Base-by-base conservation (phyloP, 2,329 filamentous ascomycete genomes). In the Whalleya microplaca region DNA sequence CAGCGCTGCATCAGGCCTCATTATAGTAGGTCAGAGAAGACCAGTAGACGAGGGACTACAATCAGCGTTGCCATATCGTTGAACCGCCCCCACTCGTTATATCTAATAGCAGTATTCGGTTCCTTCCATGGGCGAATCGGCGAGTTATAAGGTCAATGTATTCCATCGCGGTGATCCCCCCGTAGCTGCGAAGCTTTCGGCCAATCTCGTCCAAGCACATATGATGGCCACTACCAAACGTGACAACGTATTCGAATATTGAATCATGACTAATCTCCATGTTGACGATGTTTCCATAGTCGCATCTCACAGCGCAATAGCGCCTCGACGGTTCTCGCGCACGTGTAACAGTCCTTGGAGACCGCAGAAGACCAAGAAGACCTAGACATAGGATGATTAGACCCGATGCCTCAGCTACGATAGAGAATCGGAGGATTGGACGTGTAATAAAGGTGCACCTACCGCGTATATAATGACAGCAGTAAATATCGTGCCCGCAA, bases 391-490 rank as follows among this genome's bases (percentile, higher is more conserved):
- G 48, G 2, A 9, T 27, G 41, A 41, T 58, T 41, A 62, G 37
- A 32, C 40, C 41, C 14, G 0, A 18, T 21, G 9, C 10, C 21
- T 12, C 19, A 48, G 14, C 45, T 2, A 23, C 19, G 3, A 41
- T 7, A n/a, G 41, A 21, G 18, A 16, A 19, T 21, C 43, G 20
- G 41, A 40, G 18, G 16, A 19, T 21, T 44, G 20, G 41, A 40
- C 56, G 52, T 4, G 23, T 27, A 27, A 9, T 27, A 27, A 27
- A 9, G 23, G 23, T 4, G 23, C 23, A 85, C 91, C 64, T 87
- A 97, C 94, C 65, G 82, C 85, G 72, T 98, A 98, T 71, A 98
- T 88, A 50, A 92, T 80, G 42, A 98, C 93, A 42, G 94, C 91
- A 21, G 87, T 87, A 69, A 96, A 97, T 51, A 97, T 88, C 23